A percentile compares a stretch with the other conserved stretches of the same genome.
These are phyloP conservation scores for Pezicula carpinea DNA, from an alignment of 2,329 filamentous ascomycete genomes.

Conservation along the genomic window DNA sequence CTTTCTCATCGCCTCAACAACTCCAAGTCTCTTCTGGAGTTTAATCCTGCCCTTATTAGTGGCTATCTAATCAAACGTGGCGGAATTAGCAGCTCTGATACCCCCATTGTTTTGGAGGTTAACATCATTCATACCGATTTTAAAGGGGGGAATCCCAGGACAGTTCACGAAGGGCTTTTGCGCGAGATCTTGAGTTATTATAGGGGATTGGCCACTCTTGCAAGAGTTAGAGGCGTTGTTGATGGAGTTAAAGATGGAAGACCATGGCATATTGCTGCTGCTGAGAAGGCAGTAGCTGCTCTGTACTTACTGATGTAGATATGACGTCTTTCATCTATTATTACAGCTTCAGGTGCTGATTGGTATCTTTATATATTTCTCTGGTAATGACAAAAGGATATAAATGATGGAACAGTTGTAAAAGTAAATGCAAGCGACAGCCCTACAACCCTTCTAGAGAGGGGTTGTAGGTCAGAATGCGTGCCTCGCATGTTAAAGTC, in stretches of 20 bases:
- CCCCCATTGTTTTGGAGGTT: slow-evolving; percentile 57
- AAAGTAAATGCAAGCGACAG: too few relatives aligned
- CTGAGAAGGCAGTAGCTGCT: slow-evolving; percentile 62
- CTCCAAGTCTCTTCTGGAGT: slow-evolving; percentile 48
- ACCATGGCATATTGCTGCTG: slow-evolving; percentile 74
- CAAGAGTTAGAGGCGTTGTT: slow-evolving; percentile 59
- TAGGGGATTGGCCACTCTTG: slow-evolving; percentile 63
- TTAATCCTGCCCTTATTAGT: slow-evolving; percentile 54
- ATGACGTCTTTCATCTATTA: not conserved
- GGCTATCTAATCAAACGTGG: slow-evolving; percentile 64
- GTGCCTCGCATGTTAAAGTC: not conserved
- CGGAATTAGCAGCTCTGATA: slow-evolving; percentile 50
- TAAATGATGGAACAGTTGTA: too few relatives aligned
- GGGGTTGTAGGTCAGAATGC: too few relatives aligned
- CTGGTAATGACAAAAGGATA: not conserved
- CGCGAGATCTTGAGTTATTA: slow-evolving; percentile 68
- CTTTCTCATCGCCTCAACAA: slow-evolving; percentile 62
- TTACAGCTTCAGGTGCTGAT: not conserved
- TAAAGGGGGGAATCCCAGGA: slow-evolving; percentile 22
- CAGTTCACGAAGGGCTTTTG: slow-evolving; percentile 56
- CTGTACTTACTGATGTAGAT: slow-evolving; percentile 60
- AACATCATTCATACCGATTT: slow-evolving; percentile 54
- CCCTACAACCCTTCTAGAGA: too few relatives aligned
- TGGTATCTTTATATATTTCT: not conserved
- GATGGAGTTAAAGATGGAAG: slow-evolving; percentile 56